Evolutionary conservation across 2,329 filamentous ascomycete species (phyloP).

Genomic region (Aschersonia sp.): DNA sequence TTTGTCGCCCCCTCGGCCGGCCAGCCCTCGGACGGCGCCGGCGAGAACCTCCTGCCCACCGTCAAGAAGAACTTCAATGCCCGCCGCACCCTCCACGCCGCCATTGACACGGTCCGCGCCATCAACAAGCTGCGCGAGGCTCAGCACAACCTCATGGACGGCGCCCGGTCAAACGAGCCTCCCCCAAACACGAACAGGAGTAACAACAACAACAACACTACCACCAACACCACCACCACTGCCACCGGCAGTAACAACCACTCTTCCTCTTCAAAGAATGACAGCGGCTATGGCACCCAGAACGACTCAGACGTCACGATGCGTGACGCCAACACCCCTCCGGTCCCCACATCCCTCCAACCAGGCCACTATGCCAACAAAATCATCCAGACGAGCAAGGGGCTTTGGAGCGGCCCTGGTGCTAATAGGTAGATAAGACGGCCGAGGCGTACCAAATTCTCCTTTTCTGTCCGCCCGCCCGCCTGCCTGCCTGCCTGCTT

Average conservation of each 20-base stretch:
- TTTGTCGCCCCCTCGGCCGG: constrained; percentile 46
- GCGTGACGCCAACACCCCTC: constrained; percentile 31
- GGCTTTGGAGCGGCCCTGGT: constrained; percentile 36
- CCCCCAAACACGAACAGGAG: constrained; percentile 9
- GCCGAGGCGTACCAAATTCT: no score
- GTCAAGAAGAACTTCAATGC: constrained; percentile 67
- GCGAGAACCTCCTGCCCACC: constrained; percentile 49
- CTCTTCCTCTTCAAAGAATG: constrained; percentile 7
- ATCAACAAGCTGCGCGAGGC: constrained; percentile 58
- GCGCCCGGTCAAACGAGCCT: constrained; percentile 37
- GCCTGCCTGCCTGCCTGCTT: no score
- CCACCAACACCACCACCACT: constrained; percentile 4
- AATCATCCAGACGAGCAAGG: constrained; percentile 48
- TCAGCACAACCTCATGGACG: constrained; percentile 38
- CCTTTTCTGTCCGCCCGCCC: no score
- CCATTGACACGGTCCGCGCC: constrained; percentile 55
- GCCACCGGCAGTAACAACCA: constrained; percentile 4
- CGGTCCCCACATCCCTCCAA: constrained; percentile 34
- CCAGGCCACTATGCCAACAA: constrained; percentile 40
- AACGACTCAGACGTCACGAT: constrained; percentile 25
- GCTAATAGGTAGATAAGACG: background rate
- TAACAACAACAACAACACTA: constrained; percentile 1
- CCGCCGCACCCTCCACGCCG: constrained; percentile 51
- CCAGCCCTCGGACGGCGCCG: constrained; percentile 29
- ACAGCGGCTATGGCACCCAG: constrained; percentile 35